These are phyloP conservation scores for Bremia lactucae DNA, from an alignment of 352 stramenopile genomes.

Conservation along the genomic window DNA sequence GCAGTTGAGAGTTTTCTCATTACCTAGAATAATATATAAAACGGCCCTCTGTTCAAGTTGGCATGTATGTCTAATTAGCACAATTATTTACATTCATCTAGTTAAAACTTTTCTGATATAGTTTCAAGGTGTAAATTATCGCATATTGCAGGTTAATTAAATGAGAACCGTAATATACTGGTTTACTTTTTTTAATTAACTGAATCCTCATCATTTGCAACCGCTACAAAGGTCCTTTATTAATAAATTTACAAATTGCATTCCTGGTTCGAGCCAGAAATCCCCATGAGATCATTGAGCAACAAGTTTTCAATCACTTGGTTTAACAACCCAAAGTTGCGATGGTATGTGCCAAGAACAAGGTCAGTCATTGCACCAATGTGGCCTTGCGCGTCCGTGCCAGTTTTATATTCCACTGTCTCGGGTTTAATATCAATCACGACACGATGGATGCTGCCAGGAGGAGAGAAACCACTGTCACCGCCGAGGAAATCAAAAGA, in stretches of 20 bases:
- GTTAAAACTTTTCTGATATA: no score
- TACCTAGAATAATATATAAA: slow-evolving; percentile 28
- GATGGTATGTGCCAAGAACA: slow-evolving; percentile 34
- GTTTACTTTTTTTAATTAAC: no score
- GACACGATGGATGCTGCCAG: slow-evolving; percentile 4
- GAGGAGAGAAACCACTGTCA: background rate
- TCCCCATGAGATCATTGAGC: slow-evolving; percentile 14
- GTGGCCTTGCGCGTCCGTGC: slow-evolving; percentile 2
- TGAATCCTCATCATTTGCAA: no score
- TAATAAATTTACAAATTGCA: no score
- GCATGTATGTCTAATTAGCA: no score
- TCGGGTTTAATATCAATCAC: slow-evolving; percentile 15
- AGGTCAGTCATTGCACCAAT: slow-evolving; percentile 37
- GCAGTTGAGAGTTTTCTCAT: background rate
- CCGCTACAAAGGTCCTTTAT: no score
- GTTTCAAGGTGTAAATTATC: no score
- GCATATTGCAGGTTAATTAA: no score
- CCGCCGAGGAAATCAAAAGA: slow-evolving; percentile 10
- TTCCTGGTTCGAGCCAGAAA: no score
- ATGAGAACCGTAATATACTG: no score
- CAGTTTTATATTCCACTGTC: slow-evolving; percentile 14
- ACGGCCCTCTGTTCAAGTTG: no score
- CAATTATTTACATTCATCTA: no score
- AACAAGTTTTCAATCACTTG: slow-evolving; percentile 32
- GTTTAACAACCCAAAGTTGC: slow-evolving; percentile 31